Percentiles rank a stretch among this genome's conserved stretches.
phyloP scores from a whole-genome alignment of 2,329 filamentous ascomycete genomes.

The Leptographium lundbergii region DNA sequence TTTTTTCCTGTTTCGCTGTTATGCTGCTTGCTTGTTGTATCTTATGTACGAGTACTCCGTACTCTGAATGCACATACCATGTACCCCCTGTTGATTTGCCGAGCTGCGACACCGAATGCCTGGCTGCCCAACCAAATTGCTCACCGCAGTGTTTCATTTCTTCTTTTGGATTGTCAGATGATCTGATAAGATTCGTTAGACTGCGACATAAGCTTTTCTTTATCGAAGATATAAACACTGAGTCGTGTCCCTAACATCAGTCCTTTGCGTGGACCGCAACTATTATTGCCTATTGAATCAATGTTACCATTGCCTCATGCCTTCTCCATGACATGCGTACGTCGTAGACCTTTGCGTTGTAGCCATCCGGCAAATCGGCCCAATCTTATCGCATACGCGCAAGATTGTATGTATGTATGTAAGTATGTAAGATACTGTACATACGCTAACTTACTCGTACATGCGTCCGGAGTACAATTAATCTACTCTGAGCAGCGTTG shows the following conservation, averaged over 20 bases:
- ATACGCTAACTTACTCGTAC: too few species aligned
- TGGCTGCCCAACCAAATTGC: not conserved
- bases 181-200: conserved; percentile 5
- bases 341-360: not conserved
- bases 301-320: not conserved
- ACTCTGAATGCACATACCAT: not conserved
- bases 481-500: too few species aligned
- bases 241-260: not conserved
- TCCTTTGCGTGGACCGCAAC: not conserved
- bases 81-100: not conserved
- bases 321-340: not conserved
- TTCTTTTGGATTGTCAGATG: conserved; percentile 1
- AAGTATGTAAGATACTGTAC: too few species aligned
- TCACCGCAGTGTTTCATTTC: not conserved
- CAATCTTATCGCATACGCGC: too few species aligned
- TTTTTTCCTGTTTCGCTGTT: not conserved
- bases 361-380: not conserved
- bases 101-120: not conserved
- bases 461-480: too few species aligned
- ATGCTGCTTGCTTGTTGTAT: not conserved
- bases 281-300: not conserved
- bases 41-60: too few species aligned
- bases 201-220: not conserved
- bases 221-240: too few species aligned
- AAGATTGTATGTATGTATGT: too few species aligned